Percentiles rank a stretch among this genome's conserved stretches.
phyloP scores from a whole-genome alignment of 805 yeast genomes.

The Zygoascus ofunaensis region DNA sequence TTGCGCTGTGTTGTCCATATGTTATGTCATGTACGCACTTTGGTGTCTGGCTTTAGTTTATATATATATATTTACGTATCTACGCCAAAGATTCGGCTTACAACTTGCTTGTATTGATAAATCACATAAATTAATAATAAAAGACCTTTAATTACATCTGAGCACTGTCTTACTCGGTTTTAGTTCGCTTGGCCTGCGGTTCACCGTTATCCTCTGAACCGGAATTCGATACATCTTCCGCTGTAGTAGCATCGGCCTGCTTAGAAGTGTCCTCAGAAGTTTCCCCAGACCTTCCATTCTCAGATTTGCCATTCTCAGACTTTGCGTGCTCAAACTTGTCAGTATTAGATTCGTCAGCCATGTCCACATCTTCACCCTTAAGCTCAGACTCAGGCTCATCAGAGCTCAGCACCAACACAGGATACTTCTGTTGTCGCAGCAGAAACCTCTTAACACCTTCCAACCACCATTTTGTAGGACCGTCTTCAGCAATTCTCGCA shows the following conservation, averaged over 20 bases:
- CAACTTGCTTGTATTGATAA: too few relatives aligned
- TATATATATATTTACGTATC: too few relatives aligned
- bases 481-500: background rate
- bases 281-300: background rate
- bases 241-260: too few relatives aligned
- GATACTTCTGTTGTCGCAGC: background rate
- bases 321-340: background rate
- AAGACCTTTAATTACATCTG: too few relatives aligned
- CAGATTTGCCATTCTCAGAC: background rate
- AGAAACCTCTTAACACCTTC: background rate
- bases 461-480: background rate
- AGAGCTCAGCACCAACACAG: background rate
- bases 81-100: too few relatives aligned
- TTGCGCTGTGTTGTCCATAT: too few relatives aligned
- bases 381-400: background rate
- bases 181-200: background rate
- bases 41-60: too few relatives aligned
- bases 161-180: too few relatives aligned
- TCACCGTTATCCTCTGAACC: background rate
- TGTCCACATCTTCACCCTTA: background rate
- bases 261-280: too few relatives aligned
- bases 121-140: too few relatives aligned
- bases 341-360: background rate
- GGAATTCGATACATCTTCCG: background rate
- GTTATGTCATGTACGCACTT: too few relatives aligned